Evolutionary conservation across 23 red algal species (phyloP).

Genomic region (Gracilaria gracilis): DNA sequence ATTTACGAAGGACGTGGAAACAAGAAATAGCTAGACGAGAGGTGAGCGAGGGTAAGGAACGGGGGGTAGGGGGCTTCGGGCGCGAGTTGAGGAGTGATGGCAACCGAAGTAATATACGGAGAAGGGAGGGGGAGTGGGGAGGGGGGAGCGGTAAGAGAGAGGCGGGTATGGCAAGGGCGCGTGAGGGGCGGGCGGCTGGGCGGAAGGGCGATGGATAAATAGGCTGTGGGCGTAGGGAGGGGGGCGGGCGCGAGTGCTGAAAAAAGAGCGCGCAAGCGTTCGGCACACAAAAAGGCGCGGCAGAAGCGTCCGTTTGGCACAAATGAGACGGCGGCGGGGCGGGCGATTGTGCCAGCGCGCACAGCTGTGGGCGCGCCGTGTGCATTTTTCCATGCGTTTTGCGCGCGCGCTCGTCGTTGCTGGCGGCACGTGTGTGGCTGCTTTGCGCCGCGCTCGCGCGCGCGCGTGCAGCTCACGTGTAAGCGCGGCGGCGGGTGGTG

Average conservation of each 20-base stretch:
- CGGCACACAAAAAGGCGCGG: no score
- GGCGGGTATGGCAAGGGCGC: neutral
- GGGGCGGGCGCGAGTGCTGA: neutral
- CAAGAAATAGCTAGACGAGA: neutral
- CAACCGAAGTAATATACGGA: no score
- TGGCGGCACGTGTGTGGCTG: neutral
- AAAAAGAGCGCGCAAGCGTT: no score
- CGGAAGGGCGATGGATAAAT: constrained; percentile 14
- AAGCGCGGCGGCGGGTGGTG: neutral
- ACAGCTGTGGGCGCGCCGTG: no score
- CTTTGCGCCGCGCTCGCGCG: neutral
- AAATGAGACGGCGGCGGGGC: neutral
- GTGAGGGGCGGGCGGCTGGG: neutral
- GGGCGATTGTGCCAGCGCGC: no score
- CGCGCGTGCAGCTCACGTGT: constrained; percentile 9
- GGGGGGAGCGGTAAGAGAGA: neutral
- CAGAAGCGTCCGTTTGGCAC: constrained; percentile 9
- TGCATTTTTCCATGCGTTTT: neutral
- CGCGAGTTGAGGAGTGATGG: no score
- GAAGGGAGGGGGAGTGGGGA: neutral
- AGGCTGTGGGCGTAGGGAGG: neutral
- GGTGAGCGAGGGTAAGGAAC: neutral
- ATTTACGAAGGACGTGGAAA: neutral
- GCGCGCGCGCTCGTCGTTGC: neutral
- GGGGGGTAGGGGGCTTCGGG: neutral